phyloP scores from a whole-genome alignment of 2,329 filamentous ascomycete species.

The Pseudogymnoascus sp. region DNA sequence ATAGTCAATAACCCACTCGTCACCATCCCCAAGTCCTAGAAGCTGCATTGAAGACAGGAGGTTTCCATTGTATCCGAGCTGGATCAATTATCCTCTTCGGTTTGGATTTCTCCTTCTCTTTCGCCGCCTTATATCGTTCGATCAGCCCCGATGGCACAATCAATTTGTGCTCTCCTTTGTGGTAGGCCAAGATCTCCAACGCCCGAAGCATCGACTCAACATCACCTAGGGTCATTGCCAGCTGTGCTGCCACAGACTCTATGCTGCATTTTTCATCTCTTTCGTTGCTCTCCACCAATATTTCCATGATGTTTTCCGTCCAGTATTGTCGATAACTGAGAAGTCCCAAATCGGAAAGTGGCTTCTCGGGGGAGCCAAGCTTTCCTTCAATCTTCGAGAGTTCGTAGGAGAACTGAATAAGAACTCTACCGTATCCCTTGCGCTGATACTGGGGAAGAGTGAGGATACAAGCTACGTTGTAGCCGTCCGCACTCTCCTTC shows the following conservation, averaged over 20 bases:
- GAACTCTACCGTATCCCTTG: constrained; percentile 82
- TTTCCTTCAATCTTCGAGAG: constrained; percentile 92
- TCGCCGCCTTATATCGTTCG: constrained; percentile 51
- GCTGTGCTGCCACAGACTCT: constrained; percentile 67
- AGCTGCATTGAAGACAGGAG: constrained; percentile 84
- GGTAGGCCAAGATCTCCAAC: constrained; percentile 89
- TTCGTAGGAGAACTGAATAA: constrained; percentile 97
- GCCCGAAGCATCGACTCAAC: constrained; percentile 92
- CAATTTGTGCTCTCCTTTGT: constrained; percentile 94
- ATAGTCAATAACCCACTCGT: neutral
- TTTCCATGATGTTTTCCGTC: constrained; percentile 87
- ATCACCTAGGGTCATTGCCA: constrained; percentile 96
- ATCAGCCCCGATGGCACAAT: constrained; percentile 81
- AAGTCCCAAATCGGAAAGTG: constrained; percentile 84
- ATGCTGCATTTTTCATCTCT: constrained; percentile 68
- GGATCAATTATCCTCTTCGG: constrained; percentile 70
- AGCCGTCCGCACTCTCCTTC: constrained; percentile 92
- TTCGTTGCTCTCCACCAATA: constrained; percentile 67
- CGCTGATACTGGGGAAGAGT: constrained; percentile 94
- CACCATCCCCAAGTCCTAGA: constrained; percentile 95
- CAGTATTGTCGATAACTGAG: constrained; percentile 95
- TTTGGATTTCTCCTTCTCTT: constrained; percentile 74
- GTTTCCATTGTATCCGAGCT: constrained; percentile 82
- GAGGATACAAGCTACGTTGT: constrained; percentile 96
- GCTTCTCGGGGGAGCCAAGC: constrained; percentile 92